Base-by-base conservation (phyloP, 1,139 yeast species). In the Saccharomyces hybrid region DNA sequence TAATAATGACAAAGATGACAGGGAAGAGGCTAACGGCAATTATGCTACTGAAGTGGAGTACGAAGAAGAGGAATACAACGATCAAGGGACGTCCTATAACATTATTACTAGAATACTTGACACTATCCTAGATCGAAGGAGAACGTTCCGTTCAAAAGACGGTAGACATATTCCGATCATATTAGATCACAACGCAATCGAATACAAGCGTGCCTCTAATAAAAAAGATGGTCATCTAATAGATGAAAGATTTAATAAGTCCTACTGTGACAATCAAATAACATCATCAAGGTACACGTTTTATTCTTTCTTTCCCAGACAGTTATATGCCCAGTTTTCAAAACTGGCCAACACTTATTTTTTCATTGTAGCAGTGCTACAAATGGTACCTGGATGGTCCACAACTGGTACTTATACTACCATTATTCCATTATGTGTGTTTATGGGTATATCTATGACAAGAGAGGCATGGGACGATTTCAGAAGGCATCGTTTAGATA, bases 371-470 rank as follows among this genome's bases (percentile, higher is more conserved):
- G 91, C 98, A 2, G 87, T 93, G 57, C 75, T 91, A 78, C 98
- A 93, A 68, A 85, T 91, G 95, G 86, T 93, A 53, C 99, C 99
- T 0, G 83, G 91, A 1, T 93, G 97, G 97, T 89, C 97, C 2
- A 90, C 99, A 2, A 93, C 99, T 0, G 99, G 98, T 57, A 86
- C 89, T n/a, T 89, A 83, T 68, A 93, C 98, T 2, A 93, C 99
- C 1, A 91, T 93, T 62, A 78, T 91, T 44, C 99, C 99, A 1
- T 76, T 93, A 56, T 73, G 86, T 68, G 80, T 93, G 8, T 93
- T 95, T 70, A 87, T 95, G 73, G 78, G 89, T n/a, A 87, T 93
- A 29, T 88, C 98, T 0, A 90, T 93, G 72, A 82, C 86, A 9
- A 79, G 99, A 63, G 99, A 95, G 72, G 99, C 95, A 0, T 89